phyloP scores from a whole-genome alignment of 805 yeast genomes.

The Cyberlindnera americana region DNA sequence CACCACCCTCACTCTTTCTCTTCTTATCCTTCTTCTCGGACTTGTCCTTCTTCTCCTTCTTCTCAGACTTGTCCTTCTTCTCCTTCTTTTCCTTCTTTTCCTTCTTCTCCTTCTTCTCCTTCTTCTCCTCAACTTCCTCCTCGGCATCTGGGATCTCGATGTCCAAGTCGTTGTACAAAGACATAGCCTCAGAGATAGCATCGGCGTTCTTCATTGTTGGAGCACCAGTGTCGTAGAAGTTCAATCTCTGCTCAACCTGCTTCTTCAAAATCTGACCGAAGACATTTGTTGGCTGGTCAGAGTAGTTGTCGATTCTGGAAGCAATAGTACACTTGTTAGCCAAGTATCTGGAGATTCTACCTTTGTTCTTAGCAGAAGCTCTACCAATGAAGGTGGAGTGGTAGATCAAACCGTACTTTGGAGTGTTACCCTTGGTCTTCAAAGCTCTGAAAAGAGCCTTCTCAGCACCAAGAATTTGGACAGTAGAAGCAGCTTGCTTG shows the following conservation, averaged over 20 bases:
- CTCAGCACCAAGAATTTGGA: slow-evolving; percentile 98
- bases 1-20: slow-evolving; percentile 18
- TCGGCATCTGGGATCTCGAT: slow-evolving; percentile 37
- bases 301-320: slow-evolving; percentile 95
- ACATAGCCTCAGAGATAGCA: slow-evolving; percentile 90
- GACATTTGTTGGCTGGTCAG: slow-evolving; percentile 87
- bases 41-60: slow-evolving; percentile 44
- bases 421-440: slow-evolving; percentile 97
- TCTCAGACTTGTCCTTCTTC: slow-evolving; percentile 47
- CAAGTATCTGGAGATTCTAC: slow-evolving; percentile 96
- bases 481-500: slow-evolving; percentile 98
- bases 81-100: slow-evolving; percentile 49
- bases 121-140: slow-evolving; percentile 32
- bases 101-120: slow-evolving; percentile 44
- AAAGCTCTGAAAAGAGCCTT: slow-evolving; percentile 98
- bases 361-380: slow-evolving; percentile 96
- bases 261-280: slow-evolving; percentile 90
- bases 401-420: slow-evolving; percentile 95
- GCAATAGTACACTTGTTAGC: slow-evolving; percentile 99
- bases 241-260: slow-evolving; percentile 97
- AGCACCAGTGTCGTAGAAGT: slow-evolving; percentile 93
- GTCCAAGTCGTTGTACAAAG: slow-evolving; percentile 51
- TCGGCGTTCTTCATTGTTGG: slow-evolving; percentile 95
- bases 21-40: slow-evolving; percentile 44
- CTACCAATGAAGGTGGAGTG: slow-evolving; percentile 97